Percentiles rank a stretch among this genome's conserved stretches.
Conservation (phyloP, 2,329 filamentous ascomycete species). For the Trichoderma arundinaceum region DNA sequence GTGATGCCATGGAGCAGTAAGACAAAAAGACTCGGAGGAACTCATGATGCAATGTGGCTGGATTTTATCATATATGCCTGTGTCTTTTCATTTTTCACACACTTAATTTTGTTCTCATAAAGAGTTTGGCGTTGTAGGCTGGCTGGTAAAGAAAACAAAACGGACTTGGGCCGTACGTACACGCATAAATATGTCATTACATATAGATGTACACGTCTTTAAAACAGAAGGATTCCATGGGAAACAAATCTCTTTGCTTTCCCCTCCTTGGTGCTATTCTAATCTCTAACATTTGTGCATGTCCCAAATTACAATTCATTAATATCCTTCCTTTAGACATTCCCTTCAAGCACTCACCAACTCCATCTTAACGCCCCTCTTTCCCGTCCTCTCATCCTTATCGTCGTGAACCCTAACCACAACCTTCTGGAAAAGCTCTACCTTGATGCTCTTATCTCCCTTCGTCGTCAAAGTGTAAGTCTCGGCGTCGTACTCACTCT, state of each 20-base stretch:
- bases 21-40: background rate
- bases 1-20: constrained; percentile 60
- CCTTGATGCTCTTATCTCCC: constrained; percentile 60
- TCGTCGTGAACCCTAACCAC: constrained; percentile 87
- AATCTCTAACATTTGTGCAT: constrained; percentile 18
- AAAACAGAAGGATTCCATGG: background rate
- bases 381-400: constrained; percentile 93
- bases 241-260: background rate
- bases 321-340: background rate
- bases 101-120: constrained; percentile 32
- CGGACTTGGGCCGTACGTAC: constrained; percentile 34
- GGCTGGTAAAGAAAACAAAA: constrained; percentile 38
- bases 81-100: background rate
- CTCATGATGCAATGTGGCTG: constrained; percentile 20
- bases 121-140: constrained; percentile 44
- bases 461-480: constrained; percentile 74
- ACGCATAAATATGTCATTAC: constrained; percentile 39
- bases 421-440: constrained; percentile 93
- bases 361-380: constrained; percentile 85
- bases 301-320: background rate
- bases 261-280: background rate
- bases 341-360: constrained; percentile 51
- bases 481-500: constrained; percentile 83
- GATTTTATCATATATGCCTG: background rate
- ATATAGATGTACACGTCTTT: constrained; percentile 24